Conservation (phyloP, 1,284 basidiomycete genomes). For the Cystobasidium slooffiae region DNA sequence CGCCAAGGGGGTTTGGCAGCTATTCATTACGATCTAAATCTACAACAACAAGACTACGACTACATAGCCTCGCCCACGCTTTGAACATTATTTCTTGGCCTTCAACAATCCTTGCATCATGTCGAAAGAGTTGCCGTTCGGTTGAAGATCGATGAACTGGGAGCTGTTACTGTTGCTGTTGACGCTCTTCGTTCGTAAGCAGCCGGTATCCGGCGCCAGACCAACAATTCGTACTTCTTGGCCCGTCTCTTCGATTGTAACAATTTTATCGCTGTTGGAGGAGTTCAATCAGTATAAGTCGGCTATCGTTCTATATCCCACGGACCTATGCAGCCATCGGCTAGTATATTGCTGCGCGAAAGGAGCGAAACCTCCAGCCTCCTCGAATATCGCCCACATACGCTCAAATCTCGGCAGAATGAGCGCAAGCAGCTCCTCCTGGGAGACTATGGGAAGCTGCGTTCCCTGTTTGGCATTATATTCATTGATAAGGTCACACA, state of each 20-base stretch:
- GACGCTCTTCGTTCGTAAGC: conserved; percentile 76
- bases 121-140: conserved; percentile 97
- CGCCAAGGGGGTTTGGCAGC: conserved; percentile 77
- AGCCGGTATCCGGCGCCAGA: conserved; percentile 84
- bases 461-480: conserved; percentile 55
- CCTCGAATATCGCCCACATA: conserved; percentile 74
- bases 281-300: not conserved
- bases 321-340: conserved; percentile 87
- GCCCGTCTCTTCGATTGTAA: conserved; percentile 75
- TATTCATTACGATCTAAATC: conserved; percentile 55
- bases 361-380: conserved; percentile 57
- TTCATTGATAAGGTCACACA: conserved; percentile 67
- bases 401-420: conserved; percentile 78
- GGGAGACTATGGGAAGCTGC: conserved; percentile 61
- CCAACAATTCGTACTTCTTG: conserved; percentile 76
- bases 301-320: not conserved
- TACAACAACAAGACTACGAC: not conserved
- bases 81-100: conserved; percentile 59
- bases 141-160: conserved; percentile 70
- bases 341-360: conserved; percentile 65
- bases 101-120: conserved; percentile 88
- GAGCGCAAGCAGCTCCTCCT: conserved; percentile 76
- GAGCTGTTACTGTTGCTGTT: conserved; percentile 55
- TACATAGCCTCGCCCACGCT: not conserved
- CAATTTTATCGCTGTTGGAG: conserved; percentile 72